These are phyloP conservation scores for Sclerotinia glacialis DNA, from an alignment of 2,329 filamentous ascomycete genomes.

Conservation along the genomic window DNA sequence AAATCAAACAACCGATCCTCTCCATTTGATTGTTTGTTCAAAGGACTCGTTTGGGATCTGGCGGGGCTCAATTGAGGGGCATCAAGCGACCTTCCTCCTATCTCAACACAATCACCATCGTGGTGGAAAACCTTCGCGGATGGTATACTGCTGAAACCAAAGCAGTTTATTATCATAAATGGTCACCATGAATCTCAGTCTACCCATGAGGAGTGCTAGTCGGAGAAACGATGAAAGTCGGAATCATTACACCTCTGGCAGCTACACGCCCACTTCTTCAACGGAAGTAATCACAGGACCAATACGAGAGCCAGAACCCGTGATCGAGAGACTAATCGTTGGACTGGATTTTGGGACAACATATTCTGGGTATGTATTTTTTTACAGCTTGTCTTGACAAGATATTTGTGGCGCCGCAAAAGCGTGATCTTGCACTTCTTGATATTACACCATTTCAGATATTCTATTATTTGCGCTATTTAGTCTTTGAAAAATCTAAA, in stretches of 20 bases:
- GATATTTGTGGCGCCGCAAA: slow-evolving; percentile 4
- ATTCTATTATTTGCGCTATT: neutral
- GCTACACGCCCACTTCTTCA: slow-evolving; percentile 53
- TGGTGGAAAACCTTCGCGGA: slow-evolving; percentile 20
- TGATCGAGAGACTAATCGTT: slow-evolving; percentile 67
- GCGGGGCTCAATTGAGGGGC: slow-evolving; percentile 11
- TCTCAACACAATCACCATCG: neutral
- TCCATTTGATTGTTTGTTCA: neutral
- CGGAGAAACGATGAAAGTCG: slow-evolving; percentile 38
- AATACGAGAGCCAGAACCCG: slow-evolving; percentile 51
- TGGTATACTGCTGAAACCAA: slow-evolving; percentile 14
- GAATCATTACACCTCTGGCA: slow-evolving; percentile 32
- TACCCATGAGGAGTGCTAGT: slow-evolving; percentile 36
- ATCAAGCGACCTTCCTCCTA: slow-evolving; percentile 16
- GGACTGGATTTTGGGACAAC: slow-evolving; percentile 85
- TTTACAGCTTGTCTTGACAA: slow-evolving; percentile 9
- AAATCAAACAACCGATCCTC: neutral
- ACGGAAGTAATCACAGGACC: slow-evolving; percentile 63
- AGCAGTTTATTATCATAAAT: neutral
- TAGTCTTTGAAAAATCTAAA: neutral
- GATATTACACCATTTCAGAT: neutral
- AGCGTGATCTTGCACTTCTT: neutral
- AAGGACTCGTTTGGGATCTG: neutral
- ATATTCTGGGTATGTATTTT: slow-evolving; percentile 60
- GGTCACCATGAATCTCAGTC: slow-evolving; percentile 38